These are phyloP conservation scores for Penstemon eatonii DNA, from an alignment of 257 asterid species.

Conservation along the genomic window DNA sequence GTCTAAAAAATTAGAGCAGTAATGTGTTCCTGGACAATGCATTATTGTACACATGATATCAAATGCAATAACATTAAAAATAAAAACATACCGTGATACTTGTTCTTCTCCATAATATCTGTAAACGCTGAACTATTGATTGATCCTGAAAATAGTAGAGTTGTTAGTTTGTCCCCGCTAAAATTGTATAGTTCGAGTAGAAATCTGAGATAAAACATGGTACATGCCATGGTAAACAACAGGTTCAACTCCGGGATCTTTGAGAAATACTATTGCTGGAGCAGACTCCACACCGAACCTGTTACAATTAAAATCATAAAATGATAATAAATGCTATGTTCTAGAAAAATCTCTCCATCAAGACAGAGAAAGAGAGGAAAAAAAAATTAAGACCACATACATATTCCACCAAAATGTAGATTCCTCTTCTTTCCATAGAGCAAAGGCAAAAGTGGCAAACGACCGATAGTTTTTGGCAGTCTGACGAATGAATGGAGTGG, in stretches of 20 bases:
- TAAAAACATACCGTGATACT: conserved; percentile 58
- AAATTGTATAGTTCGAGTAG: background rate
- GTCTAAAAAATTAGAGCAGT: background rate
- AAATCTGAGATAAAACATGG: conserved; percentile 15
- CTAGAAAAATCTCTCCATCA: conserved; percentile 3
- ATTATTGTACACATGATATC: background rate
- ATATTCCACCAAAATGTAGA: conserved; percentile 86
- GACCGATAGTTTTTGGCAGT: conserved; percentile 70
- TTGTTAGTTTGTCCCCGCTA: background rate
- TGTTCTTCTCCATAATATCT: conserved; percentile 90
- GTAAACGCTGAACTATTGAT: conserved; percentile 70
- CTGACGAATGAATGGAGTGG: conserved; percentile 85
- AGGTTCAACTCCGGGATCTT: conserved; percentile 91
- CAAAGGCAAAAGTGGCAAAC: conserved; percentile 75
- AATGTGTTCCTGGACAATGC: background rate
- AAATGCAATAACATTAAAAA: background rate
- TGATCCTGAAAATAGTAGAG: conserved; percentile 56
- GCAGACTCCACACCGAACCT: conserved; percentile 95
- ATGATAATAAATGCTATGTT: conserved; percentile 13
- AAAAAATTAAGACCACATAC: conserved; percentile 43
- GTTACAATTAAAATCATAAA: conserved; percentile 29
- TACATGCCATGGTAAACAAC: conserved; percentile 74
- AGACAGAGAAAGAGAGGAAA: conserved; percentile 1
- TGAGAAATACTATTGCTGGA: conserved; percentile 84
- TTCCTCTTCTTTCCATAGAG: conserved; percentile 77